Evolutionary conservation across 805 yeast genomes (phyloP).

Genomic region (Teunomyces lycoperdinae): DNA sequence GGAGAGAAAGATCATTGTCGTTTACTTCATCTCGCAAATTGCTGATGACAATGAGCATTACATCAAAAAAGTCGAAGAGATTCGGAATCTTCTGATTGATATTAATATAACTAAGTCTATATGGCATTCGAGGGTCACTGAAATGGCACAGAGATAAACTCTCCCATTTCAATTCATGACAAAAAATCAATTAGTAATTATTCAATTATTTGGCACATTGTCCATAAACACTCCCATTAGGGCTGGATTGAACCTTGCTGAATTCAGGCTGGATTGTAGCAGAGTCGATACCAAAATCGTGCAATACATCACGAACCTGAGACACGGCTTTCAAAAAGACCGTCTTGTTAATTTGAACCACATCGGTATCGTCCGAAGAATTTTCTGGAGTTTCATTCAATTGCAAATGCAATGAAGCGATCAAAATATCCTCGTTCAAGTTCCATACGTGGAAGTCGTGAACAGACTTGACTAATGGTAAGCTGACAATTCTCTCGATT

Average conservation of each 20-base stretch:
- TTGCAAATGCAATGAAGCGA: conserved; percentile 88
- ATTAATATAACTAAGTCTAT: background rate
- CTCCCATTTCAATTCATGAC: background rate
- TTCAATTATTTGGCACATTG: conserved; percentile 1
- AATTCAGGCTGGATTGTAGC: conserved; percentile 98
- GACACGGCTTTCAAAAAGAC: conserved; percentile 66
- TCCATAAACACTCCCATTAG: conserved; percentile 3
- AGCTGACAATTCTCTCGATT: conserved; percentile 59
- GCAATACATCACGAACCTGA: conserved; percentile 74
- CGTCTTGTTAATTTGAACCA: conserved; percentile 35
- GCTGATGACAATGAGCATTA: background rate
- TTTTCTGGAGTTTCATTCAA: conserved; percentile 25
- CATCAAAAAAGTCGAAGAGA: background rate
- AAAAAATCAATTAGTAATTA: background rate
- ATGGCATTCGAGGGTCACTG: background rate
- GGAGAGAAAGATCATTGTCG: background rate
- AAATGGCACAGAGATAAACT: background rate
- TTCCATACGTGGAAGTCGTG: conserved; percentile 98
- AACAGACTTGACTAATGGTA: conserved; percentile 75
- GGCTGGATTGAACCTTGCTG: conserved; percentile 4
- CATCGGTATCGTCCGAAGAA: conserved; percentile 39
- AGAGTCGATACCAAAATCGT: conserved; percentile 81
- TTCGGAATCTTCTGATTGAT: background rate
- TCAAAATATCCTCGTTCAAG: conserved; percentile 77
- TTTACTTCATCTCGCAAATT: background rate